Base-by-base conservation (phyloP, 2,329 filamentous ascomycete genomes). In the Emmonsiellopsis sp. region DNA sequence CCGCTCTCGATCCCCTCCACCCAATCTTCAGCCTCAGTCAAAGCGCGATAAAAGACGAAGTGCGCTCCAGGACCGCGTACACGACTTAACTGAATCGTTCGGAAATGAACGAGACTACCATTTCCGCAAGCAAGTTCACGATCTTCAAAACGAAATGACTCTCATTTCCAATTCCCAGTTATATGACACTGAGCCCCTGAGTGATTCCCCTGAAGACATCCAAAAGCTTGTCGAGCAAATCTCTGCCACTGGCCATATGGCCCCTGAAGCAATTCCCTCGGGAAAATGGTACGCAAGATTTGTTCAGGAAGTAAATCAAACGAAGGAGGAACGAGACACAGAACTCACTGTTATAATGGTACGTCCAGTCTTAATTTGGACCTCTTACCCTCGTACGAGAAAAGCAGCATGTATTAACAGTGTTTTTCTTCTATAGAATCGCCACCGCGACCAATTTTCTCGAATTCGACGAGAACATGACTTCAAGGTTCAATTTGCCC, bases 1-100 rank as follows among this genome's bases (percentile, higher is more conserved):
- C 31, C 52, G 50, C 42, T 52, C 50, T n/a, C 42, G 31, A 33
- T 52, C 50, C 4, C 52, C 43, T 42, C 27, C 49, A 10, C 42
- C 52, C n/a, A 33, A 42, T 31, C 27, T 27, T 52, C 56, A 21
- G 40, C 55, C 73, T 21, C 63, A 80, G 46, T 92, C 88, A 42
- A 96, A 96, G 75, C 83, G 89, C 69, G 92, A 97, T 73, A 93
- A 94, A 71, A 85, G 91, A 66, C 85, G 90, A 57, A 88, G 88
- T 63, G 83, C 85, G 63, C 82, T 96, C 56, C 82, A 84, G 60
- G 90, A 95, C 56, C 85, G 87, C 58, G 80, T 95, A 6, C 79
- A 82, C 42, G 81, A 84, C 53, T 83, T 96, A 70, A 84, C 85
- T 52, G 82, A 86, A 52, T 84, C 84, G 60, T 92, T 95, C 71